Percentiles rank a stretch among this genome's conserved stretches.
phyloP scores from a whole-genome alignment of 2,329 filamentous ascomycete genomes.

The Colletotrichum sansevieriae region DNA sequence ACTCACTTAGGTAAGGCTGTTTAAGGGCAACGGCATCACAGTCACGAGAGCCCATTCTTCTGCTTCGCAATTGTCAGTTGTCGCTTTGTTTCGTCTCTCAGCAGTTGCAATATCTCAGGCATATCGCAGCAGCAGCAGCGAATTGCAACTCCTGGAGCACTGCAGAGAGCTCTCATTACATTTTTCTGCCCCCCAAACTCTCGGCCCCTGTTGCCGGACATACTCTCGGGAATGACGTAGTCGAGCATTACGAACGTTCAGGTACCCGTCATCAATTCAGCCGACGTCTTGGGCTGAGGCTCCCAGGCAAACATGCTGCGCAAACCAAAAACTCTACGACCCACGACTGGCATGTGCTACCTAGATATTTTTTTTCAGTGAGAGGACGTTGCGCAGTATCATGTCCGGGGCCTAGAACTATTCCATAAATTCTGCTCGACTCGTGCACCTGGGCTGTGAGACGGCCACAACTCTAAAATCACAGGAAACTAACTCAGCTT shows the following conservation, averaged over 20 bases:
- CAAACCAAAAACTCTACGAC: constrained; percentile 13
- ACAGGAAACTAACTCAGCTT: neutral
- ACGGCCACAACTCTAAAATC: neutral
- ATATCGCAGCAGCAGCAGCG: too few relatives aligned
- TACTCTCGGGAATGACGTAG: constrained; percentile 38
- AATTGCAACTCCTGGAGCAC: neutral
- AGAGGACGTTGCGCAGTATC: constrained; percentile 2
- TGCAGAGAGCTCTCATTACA: neutral
- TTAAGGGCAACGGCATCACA: too few relatives aligned
- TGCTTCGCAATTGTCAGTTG: too few relatives aligned
- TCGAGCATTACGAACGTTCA: constrained; percentile 35
- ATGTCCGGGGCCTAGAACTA: constrained; percentile 31
- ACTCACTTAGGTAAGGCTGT: too few relatives aligned
- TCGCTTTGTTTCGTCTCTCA: too few relatives aligned
- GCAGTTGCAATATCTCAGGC: too few relatives aligned
- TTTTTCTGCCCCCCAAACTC: constrained; percentile 27
- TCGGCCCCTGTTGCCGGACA: constrained; percentile 27
- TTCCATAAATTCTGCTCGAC: constrained; percentile 36
- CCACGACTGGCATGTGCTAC: constrained; percentile 7
- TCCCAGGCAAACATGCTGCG: neutral
- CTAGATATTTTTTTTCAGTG: neutral
- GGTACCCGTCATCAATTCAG: constrained; percentile 38
- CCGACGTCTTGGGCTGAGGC: constrained; percentile 28
- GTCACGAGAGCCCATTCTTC: too few relatives aligned
- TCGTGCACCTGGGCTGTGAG: constrained; percentile 25